Conservation (phyloP, 2,329 filamentous ascomycete genomes). For the Aspergillus ibericus region DNA sequence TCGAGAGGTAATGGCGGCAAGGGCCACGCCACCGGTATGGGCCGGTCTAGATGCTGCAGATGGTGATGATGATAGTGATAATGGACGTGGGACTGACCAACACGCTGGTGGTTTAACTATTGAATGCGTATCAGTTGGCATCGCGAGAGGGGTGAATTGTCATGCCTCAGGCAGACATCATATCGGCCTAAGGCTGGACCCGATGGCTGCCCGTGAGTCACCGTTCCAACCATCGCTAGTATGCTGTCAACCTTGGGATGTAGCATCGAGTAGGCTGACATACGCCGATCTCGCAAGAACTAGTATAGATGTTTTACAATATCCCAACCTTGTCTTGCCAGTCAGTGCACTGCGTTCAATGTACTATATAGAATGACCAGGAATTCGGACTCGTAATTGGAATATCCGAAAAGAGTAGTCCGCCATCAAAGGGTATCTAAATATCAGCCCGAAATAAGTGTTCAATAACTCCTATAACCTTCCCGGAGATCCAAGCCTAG, state of each 20-base stretch:
- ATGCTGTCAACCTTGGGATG: too few species aligned
- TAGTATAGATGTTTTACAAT: too few species aligned
- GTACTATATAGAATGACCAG: not conserved
- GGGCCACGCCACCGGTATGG: not conserved
- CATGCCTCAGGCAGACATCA: not conserved
- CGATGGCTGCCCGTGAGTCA: not conserved
- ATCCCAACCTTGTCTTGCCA: too few species aligned
- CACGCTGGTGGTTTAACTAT: too few species aligned
- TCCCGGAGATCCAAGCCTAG: not conserved
- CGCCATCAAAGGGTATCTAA: not conserved
- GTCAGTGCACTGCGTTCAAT: too few species aligned
- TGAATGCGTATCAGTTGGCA: too few species aligned
- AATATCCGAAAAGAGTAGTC: not conserved
- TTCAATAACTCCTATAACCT: not conserved
- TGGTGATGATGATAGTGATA: constrained; percentile 1
- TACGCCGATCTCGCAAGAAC: too few species aligned
- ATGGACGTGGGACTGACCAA: not conserved
- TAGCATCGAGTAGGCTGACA: too few species aligned
- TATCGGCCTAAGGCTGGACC: not conserved
- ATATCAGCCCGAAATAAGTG: not conserved
- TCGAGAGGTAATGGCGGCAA: not conserved
- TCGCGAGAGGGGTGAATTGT: not conserved
- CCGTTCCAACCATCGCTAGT: not conserved
- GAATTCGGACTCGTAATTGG: not conserved
- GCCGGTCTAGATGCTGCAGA: constrained; percentile 4